Percentiles rank a stretch among this genome's conserved stretches.
Conservation (phyloP, 441 rosid genomes). For the Arabidopsis lyrata region DNA sequence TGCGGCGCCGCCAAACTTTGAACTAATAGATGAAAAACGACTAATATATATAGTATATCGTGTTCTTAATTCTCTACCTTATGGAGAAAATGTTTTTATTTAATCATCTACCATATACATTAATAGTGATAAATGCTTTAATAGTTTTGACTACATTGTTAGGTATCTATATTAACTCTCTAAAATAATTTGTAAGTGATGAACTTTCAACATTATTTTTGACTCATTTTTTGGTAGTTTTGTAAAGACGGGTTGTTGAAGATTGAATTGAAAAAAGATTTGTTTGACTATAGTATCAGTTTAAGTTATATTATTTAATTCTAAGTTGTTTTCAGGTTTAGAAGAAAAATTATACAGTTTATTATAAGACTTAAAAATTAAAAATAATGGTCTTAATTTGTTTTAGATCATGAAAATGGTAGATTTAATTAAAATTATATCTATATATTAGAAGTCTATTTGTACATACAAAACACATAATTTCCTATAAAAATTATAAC, state of each 20-base stretch:
- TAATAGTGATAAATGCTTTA: background rate
- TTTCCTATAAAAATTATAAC: too few relatives aligned
- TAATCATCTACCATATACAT: background rate
- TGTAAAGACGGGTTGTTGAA: background rate
- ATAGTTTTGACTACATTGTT: background rate
- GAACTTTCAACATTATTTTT: background rate
- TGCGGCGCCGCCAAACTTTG: background rate
- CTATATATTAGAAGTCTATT: too few relatives aligned
- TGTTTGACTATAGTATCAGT: background rate
- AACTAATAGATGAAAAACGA: background rate
- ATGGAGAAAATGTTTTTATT: background rate
- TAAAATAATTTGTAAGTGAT: background rate
- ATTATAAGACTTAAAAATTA: too few relatives aligned
- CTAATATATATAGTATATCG: background rate
- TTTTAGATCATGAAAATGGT: too few relatives aligned
- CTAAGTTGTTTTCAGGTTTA: too few relatives aligned
- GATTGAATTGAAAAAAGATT: too few relatives aligned
- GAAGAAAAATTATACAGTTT: too few relatives aligned
- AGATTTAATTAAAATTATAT: too few relatives aligned
- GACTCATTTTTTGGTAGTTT: background rate
- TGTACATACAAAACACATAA: too few relatives aligned
- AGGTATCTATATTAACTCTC: background rate
- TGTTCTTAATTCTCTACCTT: background rate
- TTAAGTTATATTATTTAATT: too few relatives aligned
- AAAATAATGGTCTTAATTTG: too few relatives aligned